Evolutionary conservation across 441 rosid species (phyloP).

Genomic region (Iberis amara): DNA sequence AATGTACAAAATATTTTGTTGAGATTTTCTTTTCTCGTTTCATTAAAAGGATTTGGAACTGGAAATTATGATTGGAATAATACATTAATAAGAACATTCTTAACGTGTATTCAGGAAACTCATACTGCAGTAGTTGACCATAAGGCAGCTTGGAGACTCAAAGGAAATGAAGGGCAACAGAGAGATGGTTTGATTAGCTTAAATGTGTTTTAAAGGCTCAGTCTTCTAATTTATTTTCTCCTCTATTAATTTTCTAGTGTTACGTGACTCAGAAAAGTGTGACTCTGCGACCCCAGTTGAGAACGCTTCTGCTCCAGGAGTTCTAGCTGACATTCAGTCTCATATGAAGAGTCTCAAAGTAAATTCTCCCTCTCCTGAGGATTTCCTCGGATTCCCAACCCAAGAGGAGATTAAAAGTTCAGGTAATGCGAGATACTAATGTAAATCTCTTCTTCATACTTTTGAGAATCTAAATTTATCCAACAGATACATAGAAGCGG

Average conservation of each 20-base stretch:
- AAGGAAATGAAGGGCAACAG: slow-evolving; percentile 41
- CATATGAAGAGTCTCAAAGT: slow-evolving; percentile 34
- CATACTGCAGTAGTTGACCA: slow-evolving; percentile 37
- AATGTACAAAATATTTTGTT: slow-evolving; percentile 11
- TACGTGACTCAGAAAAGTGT: slow-evolving; percentile 43
- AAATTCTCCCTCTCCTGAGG: slow-evolving; percentile 52
- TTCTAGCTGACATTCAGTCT: slow-evolving; percentile 33
- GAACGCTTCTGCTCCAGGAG: slow-evolving; percentile 34
- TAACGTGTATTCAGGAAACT: slow-evolving; percentile 45
- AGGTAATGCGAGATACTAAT: slow-evolving; percentile 38
- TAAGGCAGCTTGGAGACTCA: slow-evolving; percentile 46
- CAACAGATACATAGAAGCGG: neutral
- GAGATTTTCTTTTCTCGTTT: neutral
- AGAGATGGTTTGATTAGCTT: slow-evolving; percentile 38
- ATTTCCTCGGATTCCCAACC: slow-evolving; percentile 41
- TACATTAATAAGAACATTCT: slow-evolving; percentile 22
- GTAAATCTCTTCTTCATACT: slow-evolving; percentile 1
- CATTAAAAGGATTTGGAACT: neutral
- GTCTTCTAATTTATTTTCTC: slow-evolving; percentile 16
- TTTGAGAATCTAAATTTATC: slow-evolving; percentile 12
- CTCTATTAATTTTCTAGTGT: slow-evolving; percentile 21
- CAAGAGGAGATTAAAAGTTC: slow-evolving; percentile 51
- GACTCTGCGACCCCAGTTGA: slow-evolving; percentile 38
- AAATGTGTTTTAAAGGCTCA: slow-evolving; percentile 33
- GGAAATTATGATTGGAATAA: slow-evolving; percentile 2